Base-by-base conservation (phyloP, 768 basidiomycete species). In the Suillus brevipes region DNA sequence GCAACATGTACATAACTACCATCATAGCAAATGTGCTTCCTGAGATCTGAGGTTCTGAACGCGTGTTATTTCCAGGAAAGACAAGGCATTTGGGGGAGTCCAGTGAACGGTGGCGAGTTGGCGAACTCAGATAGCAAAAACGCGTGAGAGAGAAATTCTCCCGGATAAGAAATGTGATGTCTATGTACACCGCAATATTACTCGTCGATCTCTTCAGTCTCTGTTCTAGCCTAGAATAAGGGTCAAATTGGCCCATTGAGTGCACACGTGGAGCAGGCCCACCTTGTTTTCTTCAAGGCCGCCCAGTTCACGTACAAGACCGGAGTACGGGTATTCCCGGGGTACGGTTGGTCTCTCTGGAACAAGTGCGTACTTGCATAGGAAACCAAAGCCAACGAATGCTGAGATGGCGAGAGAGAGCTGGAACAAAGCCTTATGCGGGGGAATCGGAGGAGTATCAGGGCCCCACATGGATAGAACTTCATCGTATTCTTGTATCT, bases 381-480 rank as follows among this genome's bases (percentile, higher is more conserved):
- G 65, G 61, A 86, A 80, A 4, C 87, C 92, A 66, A 89, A 84
- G 4, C 82, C 79, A 49, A 88, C 80, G 67, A 95, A 90, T n/a
- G 83, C 84, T 31, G 83, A 74, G 23, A 82, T 77, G 0, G 87
- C 92, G 60, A 89, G 74, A 14, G 83, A 69, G 72, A 95, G 90
- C 53, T 90, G 89, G 59, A 83, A 81, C 42, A 89, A 74, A 8
- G 93, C 92, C 2, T 74, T 81, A 8, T 81, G 75, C 31, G 90
- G 87, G 14, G 82, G 77, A 14, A 91, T 78, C 25, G 83, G 82
- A 47, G 92, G 84, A 36, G 86, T 79, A 71, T 95, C 93, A 25
- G 92, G 92, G 31, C 92, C 91, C 91, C 91, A 94, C 90, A 95
- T 92, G 43, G 90, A 92, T 63, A 89, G 77, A 28, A 91, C 79